Evolutionary conservation across 2,329 filamentous ascomycete species (phyloP).

Genomic region (Venturia carpophila): DNA sequence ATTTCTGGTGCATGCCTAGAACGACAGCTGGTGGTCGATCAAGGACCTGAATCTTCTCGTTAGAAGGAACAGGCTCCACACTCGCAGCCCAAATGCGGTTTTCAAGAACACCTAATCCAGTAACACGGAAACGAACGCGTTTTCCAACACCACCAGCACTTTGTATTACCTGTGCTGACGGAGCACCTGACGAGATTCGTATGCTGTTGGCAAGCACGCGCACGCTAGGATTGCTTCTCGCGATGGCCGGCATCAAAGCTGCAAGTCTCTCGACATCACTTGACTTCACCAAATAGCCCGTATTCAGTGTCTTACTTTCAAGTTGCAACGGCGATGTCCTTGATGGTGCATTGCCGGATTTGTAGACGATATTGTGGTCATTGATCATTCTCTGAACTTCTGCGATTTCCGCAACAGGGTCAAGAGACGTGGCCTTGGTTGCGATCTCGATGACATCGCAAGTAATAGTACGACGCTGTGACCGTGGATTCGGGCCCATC

Average conservation of each 20-base stretch:
- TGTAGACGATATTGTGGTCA: constrained; percentile 63
- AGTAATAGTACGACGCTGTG: constrained; percentile 56
- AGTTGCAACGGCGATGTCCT: constrained; percentile 52
- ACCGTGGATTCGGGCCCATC: constrained; percentile 33
- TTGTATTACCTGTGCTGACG: constrained; percentile 58
- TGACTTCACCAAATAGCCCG: constrained; percentile 74
- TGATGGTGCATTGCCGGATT: constrained; percentile 36
- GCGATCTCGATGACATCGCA: constrained; percentile 82
- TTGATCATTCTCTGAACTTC: constrained; percentile 88
- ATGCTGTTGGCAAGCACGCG: constrained; percentile 84
- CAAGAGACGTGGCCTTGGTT: constrained; percentile 64
- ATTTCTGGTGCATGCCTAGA: constrained; percentile 67
- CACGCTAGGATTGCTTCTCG: constrained; percentile 55
- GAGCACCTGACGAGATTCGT: constrained; percentile 70
- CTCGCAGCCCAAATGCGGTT: constrained; percentile 82
- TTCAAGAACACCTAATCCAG: constrained; percentile 64
- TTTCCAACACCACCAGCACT: constrained; percentile 82
- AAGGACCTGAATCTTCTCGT: constrained; percentile 51
- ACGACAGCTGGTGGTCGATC: constrained; percentile 73
- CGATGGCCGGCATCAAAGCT: constrained; percentile 43
- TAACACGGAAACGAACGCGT: constrained; percentile 77
- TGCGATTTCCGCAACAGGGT: constrained; percentile 70
- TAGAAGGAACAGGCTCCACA: constrained; percentile 62
- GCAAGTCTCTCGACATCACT: constrained; percentile 65
- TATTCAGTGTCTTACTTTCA: constrained; percentile 84